A percentile compares a stretch with the other conserved stretches of the same genome.
Evolutionary conservation across 176 grass and related monocot species (phyloP).

Genomic region (Pontederia paniculata): DNA sequence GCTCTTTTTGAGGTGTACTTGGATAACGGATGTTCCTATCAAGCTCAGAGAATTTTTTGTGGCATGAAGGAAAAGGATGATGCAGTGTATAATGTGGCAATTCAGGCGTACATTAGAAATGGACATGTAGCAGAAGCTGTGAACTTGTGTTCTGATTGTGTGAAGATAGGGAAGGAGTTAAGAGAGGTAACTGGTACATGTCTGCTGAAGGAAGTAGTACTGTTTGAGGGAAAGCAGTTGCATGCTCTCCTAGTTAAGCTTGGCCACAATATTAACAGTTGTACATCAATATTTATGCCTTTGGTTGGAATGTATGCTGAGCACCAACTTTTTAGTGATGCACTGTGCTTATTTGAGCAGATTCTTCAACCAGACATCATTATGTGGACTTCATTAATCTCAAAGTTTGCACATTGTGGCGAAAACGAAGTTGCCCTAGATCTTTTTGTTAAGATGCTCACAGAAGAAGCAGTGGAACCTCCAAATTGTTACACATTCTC

Average conservation of each 20-base stretch:
- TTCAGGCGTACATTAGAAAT: slow-evolving; percentile 34
- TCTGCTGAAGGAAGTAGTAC: slow-evolving; percentile 14
- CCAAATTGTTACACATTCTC: slow-evolving; percentile 28
- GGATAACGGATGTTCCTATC: slow-evolving; percentile 14
- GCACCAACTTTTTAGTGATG: slow-evolving; percentile 19
- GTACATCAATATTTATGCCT: slow-evolving; percentile 9
- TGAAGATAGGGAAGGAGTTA: slow-evolving; percentile 20
- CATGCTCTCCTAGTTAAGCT: slow-evolving; percentile 26
- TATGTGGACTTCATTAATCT: slow-evolving; percentile 30
- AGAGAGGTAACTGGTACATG: slow-evolving; percentile 14
- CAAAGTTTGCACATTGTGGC: slow-evolving; percentile 19
- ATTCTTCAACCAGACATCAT: slow-evolving; percentile 16
- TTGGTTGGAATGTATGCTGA: slow-evolving; percentile 28
- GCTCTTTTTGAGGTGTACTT: slow-evolving; percentile 34
- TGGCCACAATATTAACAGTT: slow-evolving; percentile 6
- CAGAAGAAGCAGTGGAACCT: slow-evolving; percentile 13
- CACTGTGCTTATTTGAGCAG: slow-evolving; percentile 20
- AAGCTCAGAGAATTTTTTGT: slow-evolving; percentile 22
- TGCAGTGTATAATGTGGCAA: slow-evolving; percentile 28
- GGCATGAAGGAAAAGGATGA: slow-evolving; percentile 33
- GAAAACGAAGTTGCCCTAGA: slow-evolving; percentile 12
- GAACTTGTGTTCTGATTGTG: slow-evolving; percentile 17
- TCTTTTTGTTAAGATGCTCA: slow-evolving; percentile 26
- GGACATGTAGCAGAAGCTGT: slow-evolving; percentile 19
- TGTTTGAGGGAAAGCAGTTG: slow-evolving; percentile 19